phyloP scores from a whole-genome alignment of 2,329 filamentous ascomycete genomes.

The Colletotrichum sp. region DNA sequence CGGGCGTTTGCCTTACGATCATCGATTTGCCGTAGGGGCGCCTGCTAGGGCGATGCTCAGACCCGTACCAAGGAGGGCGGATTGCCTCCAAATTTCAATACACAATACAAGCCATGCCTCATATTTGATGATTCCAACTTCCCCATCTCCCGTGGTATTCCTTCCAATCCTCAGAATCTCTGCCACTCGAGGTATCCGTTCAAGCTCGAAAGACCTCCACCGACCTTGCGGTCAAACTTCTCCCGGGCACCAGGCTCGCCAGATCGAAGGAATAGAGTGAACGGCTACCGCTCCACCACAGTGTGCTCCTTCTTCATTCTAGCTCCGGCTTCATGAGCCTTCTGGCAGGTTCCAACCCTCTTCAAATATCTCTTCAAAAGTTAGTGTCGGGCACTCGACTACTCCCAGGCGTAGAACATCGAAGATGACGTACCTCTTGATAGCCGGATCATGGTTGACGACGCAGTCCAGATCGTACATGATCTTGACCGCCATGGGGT shows the following conservation, averaged over 20 bases:
- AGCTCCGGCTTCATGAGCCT: background rate
- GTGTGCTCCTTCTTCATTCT: background rate
- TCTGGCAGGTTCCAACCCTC: background rate
- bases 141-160: accelerated
- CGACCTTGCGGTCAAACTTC: background rate
- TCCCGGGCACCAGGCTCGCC: background rate
- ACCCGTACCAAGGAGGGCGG: accelerated
- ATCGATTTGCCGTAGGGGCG: background rate
- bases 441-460: background rate
- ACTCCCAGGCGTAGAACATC: accelerated
- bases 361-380: background rate
- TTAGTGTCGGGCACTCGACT: accelerated
- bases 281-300: background rate
- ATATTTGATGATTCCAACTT: background rate
- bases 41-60: accelerated
- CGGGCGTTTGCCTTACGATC: accelerated
- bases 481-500: background rate
- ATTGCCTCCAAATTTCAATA: background rate
- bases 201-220: background rate
- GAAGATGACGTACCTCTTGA: background rate
- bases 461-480: background rate
- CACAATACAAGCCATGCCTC: accelerated
- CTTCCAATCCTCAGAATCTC: background rate
- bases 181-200: background rate
- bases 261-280: background rate